Conservation (phyloP, 2,329 filamentous ascomycete species). For the Neofusicoccum umdonicola region DNA sequence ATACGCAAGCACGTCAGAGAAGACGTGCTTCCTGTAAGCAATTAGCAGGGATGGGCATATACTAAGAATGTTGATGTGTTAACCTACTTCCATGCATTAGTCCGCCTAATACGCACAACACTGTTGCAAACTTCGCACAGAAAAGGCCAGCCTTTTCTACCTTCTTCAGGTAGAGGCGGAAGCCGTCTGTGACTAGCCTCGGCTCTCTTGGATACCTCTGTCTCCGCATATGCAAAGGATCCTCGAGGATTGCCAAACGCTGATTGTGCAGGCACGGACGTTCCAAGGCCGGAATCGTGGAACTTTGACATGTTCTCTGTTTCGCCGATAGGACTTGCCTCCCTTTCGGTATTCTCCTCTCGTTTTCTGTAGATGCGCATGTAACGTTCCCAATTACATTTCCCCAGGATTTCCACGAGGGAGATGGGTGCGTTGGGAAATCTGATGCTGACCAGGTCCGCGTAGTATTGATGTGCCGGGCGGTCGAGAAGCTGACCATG, state of each 20-base stretch:
- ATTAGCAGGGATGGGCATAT: neutral
- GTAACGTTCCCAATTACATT: slow-evolving; percentile 25
- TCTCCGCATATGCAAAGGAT: slow-evolving; percentile 21
- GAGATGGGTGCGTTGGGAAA: slow-evolving; percentile 20
- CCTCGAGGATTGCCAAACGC: neutral
- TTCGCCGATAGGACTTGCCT: neutral
- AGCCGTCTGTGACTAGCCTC: slow-evolving; percentile 20
- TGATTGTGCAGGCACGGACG: neutral
- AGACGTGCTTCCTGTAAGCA: slow-evolving; percentile 24
- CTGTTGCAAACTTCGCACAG: slow-evolving; percentile 25
- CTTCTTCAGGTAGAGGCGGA: slow-evolving; percentile 24
- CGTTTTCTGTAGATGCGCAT: slow-evolving; percentile 23
- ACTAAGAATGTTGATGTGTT: neutral
- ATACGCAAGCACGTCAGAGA: slow-evolving; percentile 25
- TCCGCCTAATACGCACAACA: slow-evolving; percentile 19
- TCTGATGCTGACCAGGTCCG: slow-evolving; percentile 21
- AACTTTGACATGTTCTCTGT: slow-evolving; percentile 21
- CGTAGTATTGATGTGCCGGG: slow-evolving; percentile 23
- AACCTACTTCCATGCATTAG: slow-evolving; percentile 25
- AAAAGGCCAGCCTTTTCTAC: slow-evolving; percentile 22
- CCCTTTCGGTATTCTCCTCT: slow-evolving; percentile 4
- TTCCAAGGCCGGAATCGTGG: slow-evolving; percentile 21
- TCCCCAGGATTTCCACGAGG: slow-evolving; percentile 20
- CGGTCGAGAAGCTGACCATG: slow-evolving; percentile 6
- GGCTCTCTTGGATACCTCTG: slow-evolving; percentile 21